Evolutionary conservation across 768 basidiomycete species (phyloP).

Genomic region (Rhodocollybia butyracea): DNA sequence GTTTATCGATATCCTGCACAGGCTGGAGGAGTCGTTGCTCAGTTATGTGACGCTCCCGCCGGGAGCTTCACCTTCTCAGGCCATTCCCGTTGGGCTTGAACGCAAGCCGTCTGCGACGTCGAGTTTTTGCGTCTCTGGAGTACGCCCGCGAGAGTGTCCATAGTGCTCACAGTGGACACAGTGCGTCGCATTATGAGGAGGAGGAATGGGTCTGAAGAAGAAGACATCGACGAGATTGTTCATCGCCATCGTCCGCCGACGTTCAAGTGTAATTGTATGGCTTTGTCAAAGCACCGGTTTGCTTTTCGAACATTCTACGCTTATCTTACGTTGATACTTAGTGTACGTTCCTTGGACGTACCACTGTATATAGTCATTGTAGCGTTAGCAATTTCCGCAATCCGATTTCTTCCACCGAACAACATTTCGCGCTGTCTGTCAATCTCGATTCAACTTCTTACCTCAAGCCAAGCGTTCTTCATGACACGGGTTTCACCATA

Average conservation of each 20-base stretch:
- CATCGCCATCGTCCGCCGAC: not conserved
- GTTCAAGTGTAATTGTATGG: conserved; percentile 9
- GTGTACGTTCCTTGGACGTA: too few species aligned
- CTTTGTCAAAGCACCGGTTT: conserved; percentile 1
- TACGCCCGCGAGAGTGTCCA: conserved; percentile 8
- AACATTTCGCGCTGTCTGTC: too few species aligned
- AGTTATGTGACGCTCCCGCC: conserved; percentile 46
- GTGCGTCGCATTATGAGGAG: conserved; percentile 8
- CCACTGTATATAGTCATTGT: too few species aligned
- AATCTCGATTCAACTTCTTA: too few species aligned
- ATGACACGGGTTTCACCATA: too few species aligned
- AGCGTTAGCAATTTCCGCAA: too few species aligned
- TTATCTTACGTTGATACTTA: too few species aligned
- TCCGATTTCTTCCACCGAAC: too few species aligned
- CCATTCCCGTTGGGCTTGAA: conserved; percentile 3
- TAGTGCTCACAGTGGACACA: too few species aligned
- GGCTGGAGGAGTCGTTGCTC: conserved; percentile 60
- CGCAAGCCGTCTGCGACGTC: conserved; percentile 10
- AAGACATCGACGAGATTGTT: conserved; percentile 1
- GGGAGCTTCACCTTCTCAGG: conserved; percentile 12
- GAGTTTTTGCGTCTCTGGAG: conserved; percentile 16
- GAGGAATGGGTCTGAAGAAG: conserved; percentile 1
- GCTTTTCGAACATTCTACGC: not conserved
- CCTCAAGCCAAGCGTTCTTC: too few species aligned
- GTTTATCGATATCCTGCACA: conserved; percentile 25